Evolutionary conservation across 2,329 filamentous ascomycete species (phyloP), one percentile per base, ranked within the genome.

Genomic region (Davidsoniella neocaledoniae): DNA sequence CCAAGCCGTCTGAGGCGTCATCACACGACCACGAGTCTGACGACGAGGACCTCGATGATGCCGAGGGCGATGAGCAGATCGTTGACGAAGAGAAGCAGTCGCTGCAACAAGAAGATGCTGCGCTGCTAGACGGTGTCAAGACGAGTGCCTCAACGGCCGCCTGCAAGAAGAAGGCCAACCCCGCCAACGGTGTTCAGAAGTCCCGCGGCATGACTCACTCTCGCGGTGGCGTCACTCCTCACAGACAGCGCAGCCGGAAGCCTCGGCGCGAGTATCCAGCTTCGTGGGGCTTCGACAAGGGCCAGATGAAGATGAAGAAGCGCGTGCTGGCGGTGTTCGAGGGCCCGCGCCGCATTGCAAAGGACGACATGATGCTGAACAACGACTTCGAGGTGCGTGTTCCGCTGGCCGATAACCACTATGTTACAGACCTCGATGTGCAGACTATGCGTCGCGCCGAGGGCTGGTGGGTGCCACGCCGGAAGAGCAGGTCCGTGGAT

Each of bases 331-430:
- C 86, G 55, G 85, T 94, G 17, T 98, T 93, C 59, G 87, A 96
- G 60, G 91, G 91, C 0, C 74, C 74, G 14, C 79, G 88, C 48
- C 80, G 90, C 40, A 73, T 98, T 46, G 91, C 85, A 76, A 96
- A 96, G 70, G 91, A 98, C 62, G 91, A 98, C 66, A 91, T 96
- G 86, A 94, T 95, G 87, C 79, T 98, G 46, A 86, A 88, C 57
- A 87, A 84, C 14, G 87, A 94, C 58, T 88, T 91, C 60, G 91
- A 98, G 66, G 86, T 96, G 37, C 86, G 90, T 60, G 73, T 94
- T 63, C 79, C 79, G 64, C 73, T 95, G 16, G 76, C 76, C 21
- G 82, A 86, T 60, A 79, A 83, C 59, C 73, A 77, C 1, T 96
- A 94, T 62, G 81, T 95, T 38, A 96, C 90, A 5, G 91, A 96